These are phyloP conservation scores for Geotrichum phurueaensis DNA, from an alignment of 1,139 yeast species.

Conservation along the genomic window DNA sequence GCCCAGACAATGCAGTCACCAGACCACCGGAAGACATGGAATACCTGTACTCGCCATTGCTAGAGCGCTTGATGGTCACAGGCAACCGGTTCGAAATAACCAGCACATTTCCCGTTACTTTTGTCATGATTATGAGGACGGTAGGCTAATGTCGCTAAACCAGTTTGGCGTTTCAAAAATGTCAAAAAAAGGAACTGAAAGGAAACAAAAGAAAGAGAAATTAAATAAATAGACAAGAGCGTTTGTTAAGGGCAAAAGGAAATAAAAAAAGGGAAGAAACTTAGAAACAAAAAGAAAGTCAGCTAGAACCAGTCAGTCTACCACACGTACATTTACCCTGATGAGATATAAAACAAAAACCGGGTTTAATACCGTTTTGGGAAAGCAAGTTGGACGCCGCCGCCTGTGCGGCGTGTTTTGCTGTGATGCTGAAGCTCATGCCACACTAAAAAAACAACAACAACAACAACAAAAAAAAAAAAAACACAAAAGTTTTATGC, in stretches of 20 bases:
- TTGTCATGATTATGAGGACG: neutral
- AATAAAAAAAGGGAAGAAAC: neutral
- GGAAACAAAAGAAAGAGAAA: neutral
- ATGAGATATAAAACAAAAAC: neutral
- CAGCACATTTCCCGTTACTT: slow-evolving; percentile 53
- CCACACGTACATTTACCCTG: neutral
- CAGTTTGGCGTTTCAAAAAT: neutral
- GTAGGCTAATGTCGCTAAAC: neutral
- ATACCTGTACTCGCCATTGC: slow-evolving; percentile 59
- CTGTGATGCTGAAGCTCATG: neutral
- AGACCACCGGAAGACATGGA: slow-evolving; percentile 96
- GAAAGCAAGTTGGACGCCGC: neutral
- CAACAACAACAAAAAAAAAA: neutral
- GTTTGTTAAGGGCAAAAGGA: neutral
- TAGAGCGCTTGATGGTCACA: slow-evolving; percentile 73
- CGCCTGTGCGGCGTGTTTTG: neutral
- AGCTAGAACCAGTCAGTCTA: neutral
- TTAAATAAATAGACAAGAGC: neutral
- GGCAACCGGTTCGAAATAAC: slow-evolving; percentile 95
- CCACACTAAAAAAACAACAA: too few relatives aligned
- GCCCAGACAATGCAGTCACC: slow-evolving; percentile 90
- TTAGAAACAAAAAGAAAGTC: neutral
- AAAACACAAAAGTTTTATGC: too few relatives aligned
- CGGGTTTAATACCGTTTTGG: neutral
- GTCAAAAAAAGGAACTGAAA: neutral